These are phyloP conservation scores for Coccomyxa subellipsoidea DNA, from an alignment of 163 green algal species.

Conservation along the genomic window DNA sequence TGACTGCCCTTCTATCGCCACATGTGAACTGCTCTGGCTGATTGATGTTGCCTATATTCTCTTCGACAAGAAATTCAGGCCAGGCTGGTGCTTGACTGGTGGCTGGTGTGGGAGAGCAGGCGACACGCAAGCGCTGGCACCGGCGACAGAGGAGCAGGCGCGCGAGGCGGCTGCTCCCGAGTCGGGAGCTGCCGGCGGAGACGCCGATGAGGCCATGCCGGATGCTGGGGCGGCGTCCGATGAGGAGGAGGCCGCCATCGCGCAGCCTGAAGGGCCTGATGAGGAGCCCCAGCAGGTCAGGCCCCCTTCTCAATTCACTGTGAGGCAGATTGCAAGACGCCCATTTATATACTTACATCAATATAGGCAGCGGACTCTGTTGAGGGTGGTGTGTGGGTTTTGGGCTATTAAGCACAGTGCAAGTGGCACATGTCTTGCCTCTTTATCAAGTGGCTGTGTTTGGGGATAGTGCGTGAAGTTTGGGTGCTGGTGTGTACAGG, in stretches of 20 bases:
- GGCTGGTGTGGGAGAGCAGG: conserved; percentile 14
- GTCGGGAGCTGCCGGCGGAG: conserved; percentile 15
- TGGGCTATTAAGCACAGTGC: too few species aligned
- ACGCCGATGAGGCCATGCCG: conserved; percentile 26
- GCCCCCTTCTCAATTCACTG: conserved; percentile 5
- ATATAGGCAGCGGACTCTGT: neutral
- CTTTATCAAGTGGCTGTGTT: too few species aligned
- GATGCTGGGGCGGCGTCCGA: conserved; percentile 12
- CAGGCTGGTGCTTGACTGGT: too few species aligned
- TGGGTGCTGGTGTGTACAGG: conserved; percentile 9
- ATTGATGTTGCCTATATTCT: neutral
- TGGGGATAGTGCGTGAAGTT: neutral
- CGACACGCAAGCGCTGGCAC: conserved; percentile 72
- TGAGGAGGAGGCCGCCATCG: conserved; percentile 7
- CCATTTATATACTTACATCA: neutral
- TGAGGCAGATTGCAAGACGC: neutral
- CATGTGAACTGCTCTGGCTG: neutral
- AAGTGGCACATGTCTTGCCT: too few species aligned
- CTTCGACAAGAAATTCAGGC: too few species aligned
- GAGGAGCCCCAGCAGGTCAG: conserved; percentile 27
- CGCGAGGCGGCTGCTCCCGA: conserved; percentile 22
- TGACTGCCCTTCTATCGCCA: neutral
- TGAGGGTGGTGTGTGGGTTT: too few species aligned
- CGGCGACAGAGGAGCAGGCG: conserved; percentile 86
- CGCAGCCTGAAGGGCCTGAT: conserved; percentile 9